phyloP scores from a whole-genome alignment of 768 basidiomycete genomes.

The Lentinula guzmanii region DNA sequence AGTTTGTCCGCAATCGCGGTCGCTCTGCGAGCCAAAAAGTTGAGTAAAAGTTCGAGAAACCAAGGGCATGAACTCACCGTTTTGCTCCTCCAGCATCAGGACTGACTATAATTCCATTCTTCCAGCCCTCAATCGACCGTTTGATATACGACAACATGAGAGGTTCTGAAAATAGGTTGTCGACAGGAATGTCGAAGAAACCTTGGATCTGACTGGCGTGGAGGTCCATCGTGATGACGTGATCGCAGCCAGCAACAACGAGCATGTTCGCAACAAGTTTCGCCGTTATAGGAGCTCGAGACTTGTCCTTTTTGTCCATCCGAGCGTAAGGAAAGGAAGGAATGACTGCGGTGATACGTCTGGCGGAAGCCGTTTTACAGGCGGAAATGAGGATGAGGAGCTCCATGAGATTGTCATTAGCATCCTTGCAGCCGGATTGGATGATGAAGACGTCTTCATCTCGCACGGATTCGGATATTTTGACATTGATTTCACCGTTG shows the following conservation, averaged over 20 bases:
- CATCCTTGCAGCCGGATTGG: conserved; percentile 84
- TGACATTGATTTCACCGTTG: conserved; percentile 93
- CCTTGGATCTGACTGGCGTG: conserved; percentile 98
- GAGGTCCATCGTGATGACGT: conserved; percentile 99
- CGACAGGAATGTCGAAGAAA: conserved; percentile 98
- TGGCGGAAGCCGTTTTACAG: conserved; percentile 93
- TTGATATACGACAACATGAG: conserved; percentile 94
- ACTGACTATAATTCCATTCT: conserved; percentile 86
- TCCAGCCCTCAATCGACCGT: conserved; percentile 77
- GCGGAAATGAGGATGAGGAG: conserved; percentile 98
- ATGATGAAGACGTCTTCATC: conserved; percentile 99
- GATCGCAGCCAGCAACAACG: conserved; percentile 93
- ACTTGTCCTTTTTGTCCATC: conserved; percentile 98
- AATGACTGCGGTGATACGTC: conserved; percentile 94
- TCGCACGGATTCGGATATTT: conserved; percentile 90
- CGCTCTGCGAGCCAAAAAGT: conserved; percentile 45
- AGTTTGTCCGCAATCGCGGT: conserved; percentile 95
- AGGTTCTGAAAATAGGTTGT: conserved; percentile 95
- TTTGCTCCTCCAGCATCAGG: conserved; percentile 99
- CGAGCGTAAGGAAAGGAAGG: conserved; percentile 97
- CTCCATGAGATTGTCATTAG: conserved; percentile 97
- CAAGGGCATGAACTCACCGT: conserved; percentile 51
- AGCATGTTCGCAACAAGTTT: conserved; percentile 99
- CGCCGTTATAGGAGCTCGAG: conserved; percentile 93
- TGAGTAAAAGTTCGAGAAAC: neutral